A percentile compares a stretch with the other conserved stretches of the same genome.
Conservation (phyloP, 805 yeast genomes). For the Kodamaea leandrae region DNA sequence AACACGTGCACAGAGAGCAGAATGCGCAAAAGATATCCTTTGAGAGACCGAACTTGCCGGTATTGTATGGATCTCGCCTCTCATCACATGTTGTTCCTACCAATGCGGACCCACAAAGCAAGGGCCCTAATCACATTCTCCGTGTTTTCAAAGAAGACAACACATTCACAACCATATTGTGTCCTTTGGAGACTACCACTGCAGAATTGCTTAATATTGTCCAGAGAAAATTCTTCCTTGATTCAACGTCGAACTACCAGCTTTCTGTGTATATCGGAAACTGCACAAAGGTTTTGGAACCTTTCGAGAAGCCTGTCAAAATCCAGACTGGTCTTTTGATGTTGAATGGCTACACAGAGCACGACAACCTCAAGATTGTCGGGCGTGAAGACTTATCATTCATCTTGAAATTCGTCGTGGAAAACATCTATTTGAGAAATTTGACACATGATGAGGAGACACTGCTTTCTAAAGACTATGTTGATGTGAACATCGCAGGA, state of each 20-base stretch:
- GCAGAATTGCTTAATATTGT: constrained; percentile 68
- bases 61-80: constrained; percentile 33
- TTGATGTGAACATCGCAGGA: constrained; percentile 69
- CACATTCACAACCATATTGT: constrained; percentile 78
- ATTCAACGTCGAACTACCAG: constrained; percentile 68
- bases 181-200: constrained; percentile 75
- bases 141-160: constrained; percentile 83
- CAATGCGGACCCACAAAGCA: constrained; percentile 13
- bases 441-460: constrained; percentile 69
- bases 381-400: constrained; percentile 84
- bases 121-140: constrained; percentile 47
- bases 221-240: constrained; percentile 75
- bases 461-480: constrained; percentile 61
- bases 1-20: background rate
- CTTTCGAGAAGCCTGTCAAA: constrained; percentile 71
- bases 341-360: constrained; percentile 73
- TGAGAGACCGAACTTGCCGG: constrained; percentile 22
- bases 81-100: constrained; percentile 16
- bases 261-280: constrained; percentile 75
- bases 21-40: background rate
- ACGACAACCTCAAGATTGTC: constrained; percentile 72
- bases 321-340: constrained; percentile 72
- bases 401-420: constrained; percentile 75
- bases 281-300: constrained; percentile 66
- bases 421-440: constrained; percentile 57